phyloP scores from a whole-genome alignment of 1,284 basidiomycete species.

The Meira nashicola region DNA sequence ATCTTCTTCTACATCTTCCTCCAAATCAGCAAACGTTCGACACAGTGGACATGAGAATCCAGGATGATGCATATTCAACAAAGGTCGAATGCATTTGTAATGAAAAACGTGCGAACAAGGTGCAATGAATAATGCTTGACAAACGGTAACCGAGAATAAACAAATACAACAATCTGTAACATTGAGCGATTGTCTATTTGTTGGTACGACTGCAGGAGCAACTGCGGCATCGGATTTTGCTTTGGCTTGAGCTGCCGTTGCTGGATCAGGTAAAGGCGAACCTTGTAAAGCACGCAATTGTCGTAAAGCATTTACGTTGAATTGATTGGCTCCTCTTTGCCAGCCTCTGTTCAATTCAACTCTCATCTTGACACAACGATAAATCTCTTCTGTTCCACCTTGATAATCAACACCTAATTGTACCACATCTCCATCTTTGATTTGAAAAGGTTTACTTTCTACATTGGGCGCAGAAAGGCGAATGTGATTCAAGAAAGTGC shows the following conservation, averaged over 20 bases:
- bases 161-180: slow-evolving; percentile 53
- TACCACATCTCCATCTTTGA: slow-evolving; percentile 90
- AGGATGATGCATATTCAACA: slow-evolving; percentile 78
- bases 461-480: slow-evolving; percentile 76
- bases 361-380: slow-evolving; percentile 94
- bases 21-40: slow-evolving; percentile 75
- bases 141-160: slow-evolving; percentile 86
- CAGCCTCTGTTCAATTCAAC: slow-evolving; percentile 77
- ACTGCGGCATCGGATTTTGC: neutral
- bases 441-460: slow-evolving; percentile 66
- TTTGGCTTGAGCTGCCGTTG: slow-evolving; percentile 12
- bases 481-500: slow-evolving; percentile 95
- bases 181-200: slow-evolving; percentile 36
- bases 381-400: slow-evolving; percentile 93
- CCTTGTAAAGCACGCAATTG: slow-evolving; percentile 70
- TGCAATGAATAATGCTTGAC: slow-evolving; percentile 93
- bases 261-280: slow-evolving; percentile 14
- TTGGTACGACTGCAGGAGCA: slow-evolving; percentile 17
- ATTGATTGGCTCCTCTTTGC: slow-evolving; percentile 81
- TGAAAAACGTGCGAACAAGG: slow-evolving; percentile 83
- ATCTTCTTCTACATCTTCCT: slow-evolving; percentile 79
- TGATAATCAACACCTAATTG: slow-evolving; percentile 98
- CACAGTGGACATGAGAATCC: slow-evolving; percentile 94
- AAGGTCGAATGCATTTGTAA: slow-evolving; percentile 93
- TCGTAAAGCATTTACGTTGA: slow-evolving; percentile 80